Percentiles rank a stretch among this genome's conserved stretches.
Conservation (phyloP, 2,329 filamentous ascomycete species). For the Bipolaris victoriae region DNA sequence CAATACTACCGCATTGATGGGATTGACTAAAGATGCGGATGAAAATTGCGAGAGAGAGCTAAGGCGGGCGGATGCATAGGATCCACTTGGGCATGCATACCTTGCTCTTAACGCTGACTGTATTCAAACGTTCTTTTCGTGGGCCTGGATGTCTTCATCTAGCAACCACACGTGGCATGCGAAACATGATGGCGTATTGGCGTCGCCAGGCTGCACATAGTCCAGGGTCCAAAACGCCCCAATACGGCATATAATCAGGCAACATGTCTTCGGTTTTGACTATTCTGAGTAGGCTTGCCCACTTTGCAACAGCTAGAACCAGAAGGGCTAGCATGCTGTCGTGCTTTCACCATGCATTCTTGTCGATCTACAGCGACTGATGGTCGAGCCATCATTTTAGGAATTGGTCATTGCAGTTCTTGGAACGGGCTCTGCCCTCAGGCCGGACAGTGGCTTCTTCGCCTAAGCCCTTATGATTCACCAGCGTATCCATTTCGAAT, state of each 20-base stretch:
- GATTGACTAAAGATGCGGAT: neutral
- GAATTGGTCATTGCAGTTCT: neutral
- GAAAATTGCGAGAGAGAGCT: neutral
- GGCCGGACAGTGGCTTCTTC: neutral
- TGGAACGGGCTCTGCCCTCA: neutral
- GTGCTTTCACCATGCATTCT: neutral
- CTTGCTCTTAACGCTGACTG: neutral
- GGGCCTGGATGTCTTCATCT: neutral
- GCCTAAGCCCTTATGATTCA: neutral
- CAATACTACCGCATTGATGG: neutral
- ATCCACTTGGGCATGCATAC: neutral
- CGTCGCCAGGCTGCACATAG: neutral
- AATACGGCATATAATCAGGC: slow-evolving; percentile 5
- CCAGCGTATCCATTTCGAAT: neutral
- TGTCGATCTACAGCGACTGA: slow-evolving; percentile 3
- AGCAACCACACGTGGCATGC: slow-evolving; percentile 8
- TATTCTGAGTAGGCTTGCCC: neutral
- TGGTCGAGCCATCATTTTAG: neutral
- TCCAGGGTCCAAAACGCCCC: neutral
- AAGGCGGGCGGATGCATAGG: neutral
- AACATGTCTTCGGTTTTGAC: neutral
- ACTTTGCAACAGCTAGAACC: neutral
- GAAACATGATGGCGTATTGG: slow-evolving; percentile 2
- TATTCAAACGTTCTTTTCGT: neutral
- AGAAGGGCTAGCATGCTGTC: neutral